These are phyloP conservation scores for Xylaria sp. DNA, from an alignment of 495 filamentous ascomycete genomes.

Conservation along the genomic window DNA sequence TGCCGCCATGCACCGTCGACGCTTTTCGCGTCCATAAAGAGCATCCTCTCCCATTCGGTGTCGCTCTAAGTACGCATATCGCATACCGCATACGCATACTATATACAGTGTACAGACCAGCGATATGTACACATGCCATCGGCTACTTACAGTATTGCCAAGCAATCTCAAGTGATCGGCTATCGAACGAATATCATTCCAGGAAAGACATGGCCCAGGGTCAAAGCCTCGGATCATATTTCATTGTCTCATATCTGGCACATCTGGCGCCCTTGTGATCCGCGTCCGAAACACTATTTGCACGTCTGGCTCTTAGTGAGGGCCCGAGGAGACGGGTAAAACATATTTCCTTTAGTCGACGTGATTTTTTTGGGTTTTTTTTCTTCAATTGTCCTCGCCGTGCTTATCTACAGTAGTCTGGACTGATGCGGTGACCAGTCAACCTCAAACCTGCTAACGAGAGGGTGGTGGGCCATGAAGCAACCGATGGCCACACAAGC, in stretches of 20 bases:
- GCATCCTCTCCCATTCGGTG: background rate
- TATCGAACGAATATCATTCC: slow-evolving; percentile 11
- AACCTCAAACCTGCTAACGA: background rate
- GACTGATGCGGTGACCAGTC: background rate
- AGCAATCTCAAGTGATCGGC: slow-evolving; percentile 1
- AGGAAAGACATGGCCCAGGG: slow-evolving; percentile 1
- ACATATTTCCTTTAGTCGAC: background rate
- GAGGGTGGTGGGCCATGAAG: background rate
- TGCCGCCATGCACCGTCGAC: background rate
- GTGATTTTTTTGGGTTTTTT: background rate
- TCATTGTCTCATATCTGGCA: slow-evolving; percentile 16
- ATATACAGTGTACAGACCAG: background rate
- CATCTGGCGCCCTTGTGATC: background rate
- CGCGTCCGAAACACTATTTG: background rate
- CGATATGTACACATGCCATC: slow-evolving; percentile 3
- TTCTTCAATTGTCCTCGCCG: background rate
- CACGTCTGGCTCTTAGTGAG: slow-evolving; percentile 16
- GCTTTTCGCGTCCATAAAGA: slow-evolving; percentile 21
- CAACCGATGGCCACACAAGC: background rate
- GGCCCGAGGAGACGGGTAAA: background rate
- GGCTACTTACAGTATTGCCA: background rate
- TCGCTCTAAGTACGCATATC: too few species aligned
- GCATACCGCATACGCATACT: too few species aligned
- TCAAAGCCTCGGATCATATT: background rate
- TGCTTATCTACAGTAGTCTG: background rate